Evolutionary conservation across 2,329 filamentous ascomycete species (phyloP), one percentile per base, ranked within the genome.

Genomic region (Hirsutella thompsonii): DNA sequence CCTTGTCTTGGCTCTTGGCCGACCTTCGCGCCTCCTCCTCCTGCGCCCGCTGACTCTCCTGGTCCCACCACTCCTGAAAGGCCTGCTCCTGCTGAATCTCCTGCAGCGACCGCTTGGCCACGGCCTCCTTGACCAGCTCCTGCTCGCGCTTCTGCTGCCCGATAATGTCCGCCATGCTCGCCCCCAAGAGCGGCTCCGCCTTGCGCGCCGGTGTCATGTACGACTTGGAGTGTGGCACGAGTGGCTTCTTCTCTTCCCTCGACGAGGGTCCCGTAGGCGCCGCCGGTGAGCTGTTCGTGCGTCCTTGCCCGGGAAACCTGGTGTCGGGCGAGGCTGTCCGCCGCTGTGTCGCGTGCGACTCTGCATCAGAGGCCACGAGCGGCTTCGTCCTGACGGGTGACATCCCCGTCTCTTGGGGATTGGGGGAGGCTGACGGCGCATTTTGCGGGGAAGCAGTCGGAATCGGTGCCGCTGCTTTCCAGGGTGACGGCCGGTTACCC

Each of bases 1-100:
- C 55, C 54, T 61, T 58, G 42, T 58, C 64, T 49, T 71, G 64
- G 36, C 63, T 61, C 43, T 59, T 61, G 28, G 54, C 55, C 20
- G 58, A 54, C 38, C 63, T 58, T 36, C 61, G 55, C 3, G 69
- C 68, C 46, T 75, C 73, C 45, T 78, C 77, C 49, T 81, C 76
- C 47, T 81, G 80, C 30, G 82, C 75, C 21, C 83, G 71, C 44
- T 72, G 72, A 52, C 81, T 87, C 59, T 94, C 89, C 46, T 83
- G 79, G 49, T 93, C 86, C 88, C 88, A 94, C 88, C 89, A 94
- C 57, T 93, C 81, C 56, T 95, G 86, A 57, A 98, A 98, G 39
- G 87, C 87, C 56, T 98, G 92, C 61, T 98, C 92, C 49, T 92
- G 79, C 58, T 98, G 92, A 44, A 98, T 98, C 47, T 96, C 92